phyloP scores from a whole-genome alignment of 441 rosid species.

The Gossypium aridum region DNA sequence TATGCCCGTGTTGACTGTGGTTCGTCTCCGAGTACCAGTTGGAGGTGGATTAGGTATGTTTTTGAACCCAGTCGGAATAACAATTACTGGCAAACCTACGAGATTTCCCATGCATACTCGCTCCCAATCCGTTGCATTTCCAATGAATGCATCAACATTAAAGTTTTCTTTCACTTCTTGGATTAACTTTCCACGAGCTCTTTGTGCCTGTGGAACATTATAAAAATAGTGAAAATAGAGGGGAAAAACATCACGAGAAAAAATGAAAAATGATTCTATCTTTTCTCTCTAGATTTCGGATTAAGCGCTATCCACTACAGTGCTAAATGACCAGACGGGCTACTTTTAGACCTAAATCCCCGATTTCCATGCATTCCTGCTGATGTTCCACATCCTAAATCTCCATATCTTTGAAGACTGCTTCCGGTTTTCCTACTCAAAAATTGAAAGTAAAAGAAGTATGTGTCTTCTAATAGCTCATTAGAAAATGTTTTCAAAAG shows the following conservation, averaged over 20 bases:
- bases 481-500: background rate
- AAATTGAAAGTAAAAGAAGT: background rate
- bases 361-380: background rate
- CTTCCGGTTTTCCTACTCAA: background rate
- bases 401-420: background rate
- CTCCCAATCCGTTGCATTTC: conserved; percentile 90
- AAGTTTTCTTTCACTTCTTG: conserved; percentile 67
- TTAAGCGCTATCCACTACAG: background rate
- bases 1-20: conserved; percentile 56
- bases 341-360: background rate
- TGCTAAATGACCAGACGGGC: background rate
- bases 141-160: conserved; percentile 71
- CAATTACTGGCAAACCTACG: conserved; percentile 69
- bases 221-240: background rate
- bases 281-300: background rate
- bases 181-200: conserved; percentile 68
- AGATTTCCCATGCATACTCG: conserved; percentile 84
- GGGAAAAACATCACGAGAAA: background rate
- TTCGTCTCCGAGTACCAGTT: conserved; percentile 43
- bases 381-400: background rate
- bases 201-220: conserved; percentile 51
- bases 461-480: background rate
- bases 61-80: conserved; percentile 61
- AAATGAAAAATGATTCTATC: background rate
- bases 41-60: conserved; percentile 49